Evolutionary conservation across 805 yeast species (phyloP).

Genomic region (Ogataea henricii): DNA sequence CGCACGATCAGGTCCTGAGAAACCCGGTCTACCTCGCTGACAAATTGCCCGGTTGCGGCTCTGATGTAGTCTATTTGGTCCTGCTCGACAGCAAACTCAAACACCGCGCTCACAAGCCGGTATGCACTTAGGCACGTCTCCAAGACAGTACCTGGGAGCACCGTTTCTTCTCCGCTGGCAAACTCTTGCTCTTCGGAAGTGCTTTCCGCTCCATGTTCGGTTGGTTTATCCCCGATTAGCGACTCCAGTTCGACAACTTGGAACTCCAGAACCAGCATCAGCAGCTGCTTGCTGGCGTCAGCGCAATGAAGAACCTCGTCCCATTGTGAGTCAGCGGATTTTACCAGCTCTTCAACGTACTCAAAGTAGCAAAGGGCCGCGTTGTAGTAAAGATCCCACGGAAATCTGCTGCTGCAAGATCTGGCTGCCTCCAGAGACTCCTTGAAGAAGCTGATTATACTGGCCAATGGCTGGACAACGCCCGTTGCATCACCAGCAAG

Average conservation of each 20-base stretch:
- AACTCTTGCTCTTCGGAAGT: conserved; percentile 7
- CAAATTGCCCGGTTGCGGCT: conserved; percentile 8
- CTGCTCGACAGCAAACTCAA: conserved; percentile 26
- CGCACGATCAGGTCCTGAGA: conserved; percentile 7
- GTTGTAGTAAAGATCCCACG: conserved; percentile 50
- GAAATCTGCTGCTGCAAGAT: conserved; percentile 12
- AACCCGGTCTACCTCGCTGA: conserved; percentile 21
- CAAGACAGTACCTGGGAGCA: conserved; percentile 28
- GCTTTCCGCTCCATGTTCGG: background rate
- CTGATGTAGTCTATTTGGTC: conserved; percentile 7
- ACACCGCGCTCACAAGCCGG: conserved; percentile 26
- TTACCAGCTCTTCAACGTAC: conserved; percentile 41
- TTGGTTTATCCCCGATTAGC: conserved; percentile 21
- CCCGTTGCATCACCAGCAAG: conserved; percentile 31
- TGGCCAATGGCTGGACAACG: conserved; percentile 42
- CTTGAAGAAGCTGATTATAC: conserved; percentile 43
- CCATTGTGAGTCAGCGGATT: conserved; percentile 16
- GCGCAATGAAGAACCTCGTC: conserved; percentile 25
- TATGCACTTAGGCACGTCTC: conserved; percentile 34
- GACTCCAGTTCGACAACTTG: conserved; percentile 27
- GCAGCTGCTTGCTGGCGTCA: conserved; percentile 23
- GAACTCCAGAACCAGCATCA: conserved; percentile 31
- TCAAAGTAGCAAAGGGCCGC: conserved; percentile 50
- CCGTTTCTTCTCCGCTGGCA: conserved; percentile 24
- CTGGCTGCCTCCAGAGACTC: conserved; percentile 33